These are phyloP conservation scores for Tuber calosporum DNA, from an alignment of 495 filamentous ascomycete genomes.

Conservation along the genomic window DNA sequence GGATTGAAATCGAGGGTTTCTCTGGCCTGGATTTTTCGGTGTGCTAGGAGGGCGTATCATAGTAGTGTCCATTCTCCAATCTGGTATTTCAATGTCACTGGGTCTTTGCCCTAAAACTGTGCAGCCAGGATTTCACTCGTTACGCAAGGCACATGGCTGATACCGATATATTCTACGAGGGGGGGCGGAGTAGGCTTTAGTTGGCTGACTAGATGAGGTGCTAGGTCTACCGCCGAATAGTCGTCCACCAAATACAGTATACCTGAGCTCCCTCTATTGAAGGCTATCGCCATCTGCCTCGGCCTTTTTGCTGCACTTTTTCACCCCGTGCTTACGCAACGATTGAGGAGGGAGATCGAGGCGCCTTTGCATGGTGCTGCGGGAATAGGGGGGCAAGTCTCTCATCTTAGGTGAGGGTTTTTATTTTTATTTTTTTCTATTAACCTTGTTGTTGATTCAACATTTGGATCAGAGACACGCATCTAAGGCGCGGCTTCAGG, in stretches of 20 bases:
- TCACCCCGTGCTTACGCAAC: background rate
- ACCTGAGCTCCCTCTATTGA: background rate
- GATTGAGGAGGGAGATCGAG: background rate
- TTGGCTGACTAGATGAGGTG: background rate
- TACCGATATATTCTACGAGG: background rate
- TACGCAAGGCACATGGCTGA: background rate
- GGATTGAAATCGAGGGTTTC: background rate
- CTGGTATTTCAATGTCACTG: background rate
- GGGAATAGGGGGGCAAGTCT: background rate
- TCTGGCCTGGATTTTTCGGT: background rate
- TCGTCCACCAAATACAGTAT: background rate
- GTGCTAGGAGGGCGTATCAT: background rate
- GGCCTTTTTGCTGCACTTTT: conserved; percentile 1
- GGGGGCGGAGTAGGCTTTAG: background rate
- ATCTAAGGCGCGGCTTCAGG: background rate
- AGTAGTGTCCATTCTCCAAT: background rate
- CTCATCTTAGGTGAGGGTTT: background rate
- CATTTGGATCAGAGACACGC: background rate
- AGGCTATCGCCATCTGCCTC: background rate
- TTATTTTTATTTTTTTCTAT: background rate
- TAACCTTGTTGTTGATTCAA: background rate
- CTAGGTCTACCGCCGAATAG: background rate
- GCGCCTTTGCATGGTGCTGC: background rate
- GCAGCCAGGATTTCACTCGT: background rate
- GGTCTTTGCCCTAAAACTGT: background rate